These are phyloP conservation scores for Sordaria brevicollis DNA, from an alignment of 495 filamentous ascomycete genomes.

Conservation along the genomic window DNA sequence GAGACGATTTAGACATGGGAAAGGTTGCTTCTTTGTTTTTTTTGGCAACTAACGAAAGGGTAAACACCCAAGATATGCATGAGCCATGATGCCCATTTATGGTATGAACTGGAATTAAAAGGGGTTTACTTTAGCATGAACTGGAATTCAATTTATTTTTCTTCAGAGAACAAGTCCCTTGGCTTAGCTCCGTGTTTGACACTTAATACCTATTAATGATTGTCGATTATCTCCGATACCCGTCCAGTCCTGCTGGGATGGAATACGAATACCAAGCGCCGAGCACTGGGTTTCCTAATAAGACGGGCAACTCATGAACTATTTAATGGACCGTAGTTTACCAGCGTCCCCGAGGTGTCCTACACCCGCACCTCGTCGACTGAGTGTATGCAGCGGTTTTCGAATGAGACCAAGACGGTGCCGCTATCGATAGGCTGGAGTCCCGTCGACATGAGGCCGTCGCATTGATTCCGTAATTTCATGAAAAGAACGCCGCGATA, in stretches of 20 bases:
- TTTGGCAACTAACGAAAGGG: background rate
- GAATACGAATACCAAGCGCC: too few relatives aligned
- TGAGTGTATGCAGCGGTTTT: background rate
- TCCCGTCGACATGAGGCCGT: background rate
- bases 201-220: background rate
- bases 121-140: background rate
- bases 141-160: background rate
- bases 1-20: background rate
- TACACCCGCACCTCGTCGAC: background rate
- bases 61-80: background rate
- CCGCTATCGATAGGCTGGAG: background rate
- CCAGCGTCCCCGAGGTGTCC: background rate
- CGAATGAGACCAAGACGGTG: background rate
- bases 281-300: too few relatives aligned
- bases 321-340: background rate
- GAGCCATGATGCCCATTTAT: background rate
- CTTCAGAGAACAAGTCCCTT: background rate
- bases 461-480: background rate
- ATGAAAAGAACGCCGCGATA: background rate
- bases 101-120: background rate
- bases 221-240: background rate
- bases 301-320: too few relatives aligned
- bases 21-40: background rate
- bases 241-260: background rate
- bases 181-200: background rate